These are phyloP conservation scores for Linum tenue DNA, from an alignment of 345 rosid species.

Conservation along the genomic window DNA sequence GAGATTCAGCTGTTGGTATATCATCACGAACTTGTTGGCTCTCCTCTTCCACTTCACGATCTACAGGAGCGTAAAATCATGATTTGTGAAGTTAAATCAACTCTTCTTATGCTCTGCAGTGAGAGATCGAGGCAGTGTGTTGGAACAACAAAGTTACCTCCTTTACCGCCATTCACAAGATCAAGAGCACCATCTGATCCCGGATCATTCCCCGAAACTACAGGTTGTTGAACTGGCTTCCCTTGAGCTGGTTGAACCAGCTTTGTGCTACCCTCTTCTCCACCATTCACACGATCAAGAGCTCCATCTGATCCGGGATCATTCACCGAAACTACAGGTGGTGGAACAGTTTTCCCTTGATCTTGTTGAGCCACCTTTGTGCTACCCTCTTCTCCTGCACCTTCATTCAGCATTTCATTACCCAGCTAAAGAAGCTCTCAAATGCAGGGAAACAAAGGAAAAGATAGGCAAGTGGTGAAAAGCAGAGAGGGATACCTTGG, in stretches of 20 bases:
- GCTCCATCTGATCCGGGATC: no score
- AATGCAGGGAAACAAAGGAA: background rate
- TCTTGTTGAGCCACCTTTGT: background rate
- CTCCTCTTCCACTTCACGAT: background rate
- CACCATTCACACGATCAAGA: background rate
- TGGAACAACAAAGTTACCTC: background rate
- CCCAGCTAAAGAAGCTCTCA: background rate
- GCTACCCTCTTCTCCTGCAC: background rate
- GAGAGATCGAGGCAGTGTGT: background rate
- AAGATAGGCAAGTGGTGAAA: background rate
- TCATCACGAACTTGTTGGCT: background rate
- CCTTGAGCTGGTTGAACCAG: background rate
- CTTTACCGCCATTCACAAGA: background rate
- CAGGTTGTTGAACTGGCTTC: background rate
- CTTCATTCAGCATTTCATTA: background rate
- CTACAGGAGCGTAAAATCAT: background rate
- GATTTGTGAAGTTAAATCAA: background rate
- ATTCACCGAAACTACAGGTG: background rate
- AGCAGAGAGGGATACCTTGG: background rate
- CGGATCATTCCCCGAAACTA: no score
- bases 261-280: background rate
- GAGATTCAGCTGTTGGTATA: background rate
- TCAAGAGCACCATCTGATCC: no score
- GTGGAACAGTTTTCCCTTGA: background rate
- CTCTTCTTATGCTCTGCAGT: background rate